Conservation (phyloP, 2,329 filamentous ascomycete species). For the Gliomastix tumulicola region DNA sequence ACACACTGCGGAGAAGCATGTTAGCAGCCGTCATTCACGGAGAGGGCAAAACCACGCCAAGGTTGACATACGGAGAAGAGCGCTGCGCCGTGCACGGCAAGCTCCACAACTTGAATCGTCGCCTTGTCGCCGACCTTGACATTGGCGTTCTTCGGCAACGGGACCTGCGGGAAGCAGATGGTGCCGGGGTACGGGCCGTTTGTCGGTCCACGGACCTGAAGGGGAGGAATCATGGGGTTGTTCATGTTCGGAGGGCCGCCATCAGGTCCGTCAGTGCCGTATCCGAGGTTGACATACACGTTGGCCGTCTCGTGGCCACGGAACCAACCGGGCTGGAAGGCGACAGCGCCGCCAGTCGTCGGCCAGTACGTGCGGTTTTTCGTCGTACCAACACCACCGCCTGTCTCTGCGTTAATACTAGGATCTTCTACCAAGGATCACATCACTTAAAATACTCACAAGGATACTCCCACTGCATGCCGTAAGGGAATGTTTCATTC, state of each 20-base stretch:
- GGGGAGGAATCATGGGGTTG: conserved; percentile 69
- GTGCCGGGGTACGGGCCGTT: conserved; percentile 83
- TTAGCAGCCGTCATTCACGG: background rate
- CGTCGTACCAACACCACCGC: conserved; percentile 73
- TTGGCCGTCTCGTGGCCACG: conserved; percentile 75
- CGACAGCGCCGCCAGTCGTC: conserved; percentile 74
- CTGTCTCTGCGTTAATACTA: conserved; percentile 44
- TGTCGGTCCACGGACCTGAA: conserved; percentile 75
- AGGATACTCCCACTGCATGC: conserved; percentile 94
- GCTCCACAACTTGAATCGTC: conserved; percentile 83
- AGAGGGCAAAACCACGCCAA: too few species aligned
- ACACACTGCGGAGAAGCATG: conserved; percentile 61
- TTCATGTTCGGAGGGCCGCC: conserved; percentile 79
- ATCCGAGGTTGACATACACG: conserved; percentile 86
- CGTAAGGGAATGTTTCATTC: conserved; percentile 74
- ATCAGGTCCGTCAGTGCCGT: conserved; percentile 61
- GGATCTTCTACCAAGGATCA: too few species aligned
- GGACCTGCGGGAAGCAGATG: conserved; percentile 84
- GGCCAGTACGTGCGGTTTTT: conserved; percentile 91
- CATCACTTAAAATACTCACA: conserved; percentile 72
- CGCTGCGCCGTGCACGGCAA: conserved; percentile 74
- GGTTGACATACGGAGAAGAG: conserved; percentile 74
- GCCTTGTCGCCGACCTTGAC: conserved; percentile 80
- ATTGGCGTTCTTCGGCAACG: conserved; percentile 64
- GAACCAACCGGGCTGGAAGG: conserved; percentile 95